These are phyloP conservation scores for Prosopis cineraria DNA, from an alignment of 306 rosid species.

Conservation along the genomic window DNA sequence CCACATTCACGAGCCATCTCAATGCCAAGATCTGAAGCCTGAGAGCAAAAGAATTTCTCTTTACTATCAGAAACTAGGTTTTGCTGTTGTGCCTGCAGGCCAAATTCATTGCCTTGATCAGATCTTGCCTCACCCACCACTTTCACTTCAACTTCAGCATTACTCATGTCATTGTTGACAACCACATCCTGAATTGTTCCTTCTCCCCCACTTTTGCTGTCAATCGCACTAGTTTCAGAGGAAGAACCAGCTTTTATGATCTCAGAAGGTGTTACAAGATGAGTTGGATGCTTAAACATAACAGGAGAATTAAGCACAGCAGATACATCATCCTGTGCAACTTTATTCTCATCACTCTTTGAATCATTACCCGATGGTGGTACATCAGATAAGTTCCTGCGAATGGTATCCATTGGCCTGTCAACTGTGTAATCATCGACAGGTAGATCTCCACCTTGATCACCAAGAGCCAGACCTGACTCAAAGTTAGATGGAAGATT, in stretches of 20 bases:
- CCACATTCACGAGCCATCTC: constrained; percentile 86
- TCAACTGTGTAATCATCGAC: constrained; percentile 70
- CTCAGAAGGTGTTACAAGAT: constrained; percentile 89
- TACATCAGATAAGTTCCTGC: constrained; percentile 62
- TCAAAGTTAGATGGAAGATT: constrained; percentile 61
- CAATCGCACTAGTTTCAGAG: constrained; percentile 64
- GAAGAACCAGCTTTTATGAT: constrained; percentile 74
- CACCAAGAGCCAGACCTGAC: constrained; percentile 44
- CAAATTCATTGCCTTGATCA: constrained; percentile 62
- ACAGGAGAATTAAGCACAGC: constrained; percentile 58
- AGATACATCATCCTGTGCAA: constrained; percentile 69
- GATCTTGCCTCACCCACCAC: constrained; percentile 78
- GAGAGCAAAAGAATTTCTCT: constrained; percentile 86
- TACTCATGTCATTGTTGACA: constrained; percentile 58
- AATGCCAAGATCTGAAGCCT: constrained; percentile 95
- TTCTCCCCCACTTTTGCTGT: constrained; percentile 68
- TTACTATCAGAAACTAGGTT: constrained; percentile 54
- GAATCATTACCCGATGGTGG: constrained; percentile 48
- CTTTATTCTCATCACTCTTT: constrained; percentile 53
- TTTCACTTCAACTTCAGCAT: constrained; percentile 83
- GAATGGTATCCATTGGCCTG: constrained; percentile 66
- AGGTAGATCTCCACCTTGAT: constrained; percentile 65
- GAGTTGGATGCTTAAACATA: constrained; percentile 89
- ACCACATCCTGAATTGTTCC: constrained; percentile 69
- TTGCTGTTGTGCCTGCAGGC: constrained; percentile 58